These are phyloP conservation scores for Forsythia viridissima DNA, from an alignment of 257 asterid species.

Conservation along the genomic window DNA sequence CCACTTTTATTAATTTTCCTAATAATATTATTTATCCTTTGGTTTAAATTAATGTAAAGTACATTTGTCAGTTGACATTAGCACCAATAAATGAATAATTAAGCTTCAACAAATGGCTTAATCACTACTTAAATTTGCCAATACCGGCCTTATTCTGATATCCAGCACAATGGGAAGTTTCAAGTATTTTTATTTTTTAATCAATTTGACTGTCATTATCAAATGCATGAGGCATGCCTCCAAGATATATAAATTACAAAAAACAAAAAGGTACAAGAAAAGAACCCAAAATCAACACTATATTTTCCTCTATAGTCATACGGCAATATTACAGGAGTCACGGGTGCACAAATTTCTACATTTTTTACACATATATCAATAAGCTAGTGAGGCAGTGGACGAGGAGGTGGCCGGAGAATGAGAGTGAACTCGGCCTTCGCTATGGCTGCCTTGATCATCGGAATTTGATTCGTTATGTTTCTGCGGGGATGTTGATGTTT, in stretches of 20 bases:
- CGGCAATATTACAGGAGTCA: conserved; percentile 7
- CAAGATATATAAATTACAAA: conserved; percentile 11
- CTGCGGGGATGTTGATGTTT: conserved; percentile 27
- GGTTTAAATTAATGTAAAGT: too few relatives aligned
- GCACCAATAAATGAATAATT: too few relatives aligned
- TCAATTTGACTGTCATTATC: conserved; percentile 25
- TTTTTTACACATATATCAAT: conserved; percentile 15
- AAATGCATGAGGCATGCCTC: conserved; percentile 21
- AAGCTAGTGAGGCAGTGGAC: conserved; percentile 44
- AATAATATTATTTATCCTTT: too few relatives aligned
- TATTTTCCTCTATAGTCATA: conserved; percentile 12
- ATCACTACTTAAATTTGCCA: conserved; percentile 8
- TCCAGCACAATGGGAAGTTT: conserved; percentile 36
- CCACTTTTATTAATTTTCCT: too few relatives aligned
- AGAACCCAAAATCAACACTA: conserved; percentile 20
- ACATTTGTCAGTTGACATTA: too few relatives aligned
- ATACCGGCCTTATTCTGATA: not conserved
- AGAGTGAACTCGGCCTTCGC: conserved; percentile 34
- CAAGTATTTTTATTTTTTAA: conserved; percentile 15
- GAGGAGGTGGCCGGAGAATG: conserved; percentile 51
- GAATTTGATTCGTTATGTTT: conserved; percentile 19
- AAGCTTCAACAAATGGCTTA: not conserved
- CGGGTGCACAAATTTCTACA: conserved; percentile 19
- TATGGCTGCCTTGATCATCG: conserved; percentile 23
- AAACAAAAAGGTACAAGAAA: not conserved